Evolutionary conservation across 495 filamentous ascomycete genomes (phyloP), one percentile per base, ranked within the genome.

Genomic region (Penicillium lividum): DNA sequence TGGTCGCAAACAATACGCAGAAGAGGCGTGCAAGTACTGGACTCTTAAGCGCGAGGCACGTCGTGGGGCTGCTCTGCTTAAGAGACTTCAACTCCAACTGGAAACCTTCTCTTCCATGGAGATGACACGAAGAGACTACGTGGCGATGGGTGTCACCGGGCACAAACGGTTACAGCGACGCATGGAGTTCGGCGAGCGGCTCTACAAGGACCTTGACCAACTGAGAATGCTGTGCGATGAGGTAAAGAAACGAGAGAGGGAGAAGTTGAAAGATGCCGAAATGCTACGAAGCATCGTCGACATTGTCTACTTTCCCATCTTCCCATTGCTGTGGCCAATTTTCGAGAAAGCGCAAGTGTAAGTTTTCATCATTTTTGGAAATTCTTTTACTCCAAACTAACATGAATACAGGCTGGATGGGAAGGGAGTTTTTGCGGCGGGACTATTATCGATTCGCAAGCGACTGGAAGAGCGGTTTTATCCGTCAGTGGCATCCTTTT

Each of bases 21-120:
- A 89, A 33, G 92, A 97, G 67, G 89, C 89, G 2, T 97, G 93
- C 76, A 91, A 90, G 60, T 99, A 97, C 73, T 99, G 94, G 94
- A 98, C 94, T 0, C 76, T 98, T 52, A 99, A 99, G 73, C 83
- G 94, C 38, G 94, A 99, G 71, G 90, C 93, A 43, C 82, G 94
- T 36, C 82, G 94, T 59, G 94, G 94, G 31, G 94, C 94, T 15
- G 90, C 93, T 16, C 77, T 98, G 43, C 80, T 99, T 50, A 97
- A 97, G 74, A 86, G 94, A 38, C 79, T 98, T 8, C 94, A 98
- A 67, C 73, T 97, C 33, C 93, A 96, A 71, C 63, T 79, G 1
- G 93, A 97, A 67, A 88, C 90, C 0, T 98, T 98, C 70, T 91
- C 92, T 0, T 94, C 91, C 0, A 94, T 96, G 87, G 95, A 99